Conservation (phyloP, 805 yeast species). For the Spathaspora arborariae region DNA sequence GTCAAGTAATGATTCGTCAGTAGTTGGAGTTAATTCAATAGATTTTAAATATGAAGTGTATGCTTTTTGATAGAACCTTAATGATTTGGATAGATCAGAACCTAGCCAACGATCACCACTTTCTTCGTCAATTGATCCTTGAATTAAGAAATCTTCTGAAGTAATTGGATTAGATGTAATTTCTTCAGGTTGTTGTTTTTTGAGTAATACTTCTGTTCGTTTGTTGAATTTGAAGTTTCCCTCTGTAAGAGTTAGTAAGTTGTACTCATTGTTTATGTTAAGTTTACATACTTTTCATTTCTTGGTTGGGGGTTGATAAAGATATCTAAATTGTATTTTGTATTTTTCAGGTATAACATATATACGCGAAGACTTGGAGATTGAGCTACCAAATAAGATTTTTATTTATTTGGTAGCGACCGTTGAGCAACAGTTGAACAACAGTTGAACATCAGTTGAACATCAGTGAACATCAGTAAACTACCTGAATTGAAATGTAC, state of each 20-base stretch:
- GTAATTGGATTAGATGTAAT: constrained; percentile 27
- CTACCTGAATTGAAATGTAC: no score
- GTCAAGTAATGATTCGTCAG: constrained; percentile 31
- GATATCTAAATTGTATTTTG: no score
- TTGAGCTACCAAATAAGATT: no score
- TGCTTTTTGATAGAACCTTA: constrained; percentile 63
- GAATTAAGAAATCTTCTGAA: constrained; percentile 51
- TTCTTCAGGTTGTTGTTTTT: neutral
- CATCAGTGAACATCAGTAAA: no score
- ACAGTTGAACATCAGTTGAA: no score
- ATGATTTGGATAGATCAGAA: constrained; percentile 60
- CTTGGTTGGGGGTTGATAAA: neutral
- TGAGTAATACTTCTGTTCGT: neutral
- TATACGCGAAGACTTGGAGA: no score
- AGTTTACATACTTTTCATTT: neutral
- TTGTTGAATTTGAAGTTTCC: neutral
- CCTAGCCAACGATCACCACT: constrained; percentile 73
- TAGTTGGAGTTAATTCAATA: constrained; percentile 12
- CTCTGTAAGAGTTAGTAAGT: neutral
- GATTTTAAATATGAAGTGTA: constrained; percentile 41
- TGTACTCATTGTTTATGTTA: neutral
- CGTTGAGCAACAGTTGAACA: no score
- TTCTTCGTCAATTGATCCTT: constrained; percentile 62
- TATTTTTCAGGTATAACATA: no score
- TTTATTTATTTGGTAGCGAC: no score